phyloP scores from a whole-genome alignment of 2,329 filamentous ascomycete species.

The Triangularia setosa region DNA sequence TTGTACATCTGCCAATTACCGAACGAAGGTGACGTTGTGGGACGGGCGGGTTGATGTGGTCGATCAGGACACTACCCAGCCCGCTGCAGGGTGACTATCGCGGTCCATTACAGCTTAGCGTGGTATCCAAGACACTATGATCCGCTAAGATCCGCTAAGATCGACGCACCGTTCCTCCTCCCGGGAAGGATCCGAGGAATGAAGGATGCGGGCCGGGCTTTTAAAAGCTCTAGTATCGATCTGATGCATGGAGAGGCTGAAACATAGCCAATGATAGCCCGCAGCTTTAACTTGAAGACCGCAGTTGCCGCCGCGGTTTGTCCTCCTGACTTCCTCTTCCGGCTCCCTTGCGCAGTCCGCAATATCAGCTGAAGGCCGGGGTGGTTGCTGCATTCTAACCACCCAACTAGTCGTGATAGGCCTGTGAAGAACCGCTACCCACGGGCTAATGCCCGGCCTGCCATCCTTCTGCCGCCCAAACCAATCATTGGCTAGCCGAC shows the following conservation, averaged over 20 bases:
- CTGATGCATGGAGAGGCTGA: constrained; percentile 3
- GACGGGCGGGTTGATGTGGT: background rate
- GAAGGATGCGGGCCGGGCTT: constrained; percentile 15
- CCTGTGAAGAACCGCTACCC: background rate
- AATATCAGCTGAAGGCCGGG: constrained; percentile 21
- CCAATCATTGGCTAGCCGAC: background rate
- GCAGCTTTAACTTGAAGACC: constrained; percentile 3
- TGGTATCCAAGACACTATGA: background rate
- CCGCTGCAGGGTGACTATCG: background rate
- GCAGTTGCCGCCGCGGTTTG: constrained; percentile 10
- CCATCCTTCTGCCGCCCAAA: background rate
- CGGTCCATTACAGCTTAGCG: background rate
- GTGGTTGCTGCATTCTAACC: background rate
- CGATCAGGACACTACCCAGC: background rate
- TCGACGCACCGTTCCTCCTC: background rate
- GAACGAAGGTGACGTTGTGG: background rate
- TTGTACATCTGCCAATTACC: background rate
- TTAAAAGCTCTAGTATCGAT: constrained; percentile 10
- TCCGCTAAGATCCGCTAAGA: background rate
- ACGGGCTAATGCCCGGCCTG: background rate
- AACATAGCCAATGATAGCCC: constrained; percentile 13
- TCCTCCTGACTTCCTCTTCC: background rate
- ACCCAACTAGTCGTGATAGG: constrained; percentile 2
- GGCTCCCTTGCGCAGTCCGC: constrained; percentile 14
- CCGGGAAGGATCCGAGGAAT: background rate